Base-by-base conservation (phyloP, 2,329 filamentous ascomycete species). In the Pestalotiopsis sp. region DNA sequence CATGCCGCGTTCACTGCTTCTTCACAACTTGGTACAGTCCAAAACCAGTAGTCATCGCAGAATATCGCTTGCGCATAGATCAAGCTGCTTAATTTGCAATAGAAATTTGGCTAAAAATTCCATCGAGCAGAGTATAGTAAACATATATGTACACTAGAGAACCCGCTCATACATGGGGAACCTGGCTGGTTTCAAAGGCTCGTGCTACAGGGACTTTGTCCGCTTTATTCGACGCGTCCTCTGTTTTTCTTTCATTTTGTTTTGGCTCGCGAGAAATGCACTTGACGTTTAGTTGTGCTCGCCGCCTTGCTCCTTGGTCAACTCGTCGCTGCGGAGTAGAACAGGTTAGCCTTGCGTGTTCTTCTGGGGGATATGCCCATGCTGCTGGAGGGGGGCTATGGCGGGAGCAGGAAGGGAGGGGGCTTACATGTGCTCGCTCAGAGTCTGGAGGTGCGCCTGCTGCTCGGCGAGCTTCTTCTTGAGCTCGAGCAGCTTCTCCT, bases 381-480 rank as follows among this genome's bases (percentile, higher is more conserved):
- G 55, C 9, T 58, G 20, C 11, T 59, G 64, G 62, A 63, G 59
- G 14, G 17, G 40, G 24, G 24, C 24, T 24, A 24, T 24, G 24
- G 24, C 24, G 48, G n/a, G n/a, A 48, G 22, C 39, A 52, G 35
- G 26, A 44, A 57, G 65, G 61, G 39, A 61, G 65, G 82, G 4
- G 26, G 26, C 91, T 78, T 83, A 96, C 93, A 97, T 94, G 87
- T 97, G 92, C 77, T 92, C 88, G 76, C 94, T 90, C 70, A 98
- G 89, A 79, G 94, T 91, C 78, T 95, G 86, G 72, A 98, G 89
- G 84, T 97, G 93, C 73, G 89, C 83, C 80, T 93, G 89, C 85
- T 97, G 94, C 81, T 93, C 89, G 71, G 81, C 77, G 72, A 98
- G 87, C 85, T 89, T 89, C 83, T 87, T 85, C 82, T 88, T 91